Percentiles rank a stretch among this genome's conserved stretches.
These are phyloP conservation scores for Aspergillus fijiensis DNA, from an alignment of 2,329 filamentous ascomycete genomes.

Conservation along the genomic window DNA sequence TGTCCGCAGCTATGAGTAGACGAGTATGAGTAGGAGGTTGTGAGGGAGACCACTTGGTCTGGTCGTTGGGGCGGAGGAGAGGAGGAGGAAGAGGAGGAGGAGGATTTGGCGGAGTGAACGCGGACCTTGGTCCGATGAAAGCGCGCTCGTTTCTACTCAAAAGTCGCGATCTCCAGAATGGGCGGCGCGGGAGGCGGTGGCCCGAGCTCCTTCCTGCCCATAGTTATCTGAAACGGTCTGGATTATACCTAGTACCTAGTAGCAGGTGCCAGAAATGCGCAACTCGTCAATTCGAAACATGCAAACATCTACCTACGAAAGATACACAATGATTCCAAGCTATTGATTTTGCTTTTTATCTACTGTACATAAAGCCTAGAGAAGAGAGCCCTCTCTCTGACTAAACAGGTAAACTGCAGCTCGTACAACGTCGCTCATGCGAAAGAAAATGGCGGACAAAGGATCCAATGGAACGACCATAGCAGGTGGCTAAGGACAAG, in stretches of 20 bases:
- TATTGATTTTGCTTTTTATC: slow-evolving; percentile 6
- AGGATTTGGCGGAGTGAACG: slow-evolving; percentile 11
- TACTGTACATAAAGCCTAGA: slow-evolving; percentile 20
- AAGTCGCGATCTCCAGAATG: slow-evolving; percentile 41
- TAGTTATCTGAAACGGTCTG: slow-evolving; percentile 8
- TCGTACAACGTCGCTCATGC: background rate
- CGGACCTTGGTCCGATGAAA: slow-evolving; percentile 21
- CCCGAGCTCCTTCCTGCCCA: slow-evolving; percentile 33
- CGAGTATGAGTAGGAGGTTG: background rate
- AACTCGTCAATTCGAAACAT: background rate
- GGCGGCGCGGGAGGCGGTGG: slow-evolving; percentile 26
- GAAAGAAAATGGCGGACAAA: background rate
- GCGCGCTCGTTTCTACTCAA: slow-evolving; percentile 27
- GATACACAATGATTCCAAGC: background rate
- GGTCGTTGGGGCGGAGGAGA: background rate
- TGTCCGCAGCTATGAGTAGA: background rate
- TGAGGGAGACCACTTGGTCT: background rate
- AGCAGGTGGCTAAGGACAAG: background rate
- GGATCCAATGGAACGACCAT: background rate
- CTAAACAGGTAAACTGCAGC: background rate
- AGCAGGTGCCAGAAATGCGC: background rate
- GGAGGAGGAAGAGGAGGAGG: background rate
- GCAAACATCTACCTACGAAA: background rate
- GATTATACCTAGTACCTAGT: background rate
- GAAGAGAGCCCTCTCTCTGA: background rate